Conservation (phyloP, 1,284 basidiomycete species). For the Malassezia caprae region DNA sequence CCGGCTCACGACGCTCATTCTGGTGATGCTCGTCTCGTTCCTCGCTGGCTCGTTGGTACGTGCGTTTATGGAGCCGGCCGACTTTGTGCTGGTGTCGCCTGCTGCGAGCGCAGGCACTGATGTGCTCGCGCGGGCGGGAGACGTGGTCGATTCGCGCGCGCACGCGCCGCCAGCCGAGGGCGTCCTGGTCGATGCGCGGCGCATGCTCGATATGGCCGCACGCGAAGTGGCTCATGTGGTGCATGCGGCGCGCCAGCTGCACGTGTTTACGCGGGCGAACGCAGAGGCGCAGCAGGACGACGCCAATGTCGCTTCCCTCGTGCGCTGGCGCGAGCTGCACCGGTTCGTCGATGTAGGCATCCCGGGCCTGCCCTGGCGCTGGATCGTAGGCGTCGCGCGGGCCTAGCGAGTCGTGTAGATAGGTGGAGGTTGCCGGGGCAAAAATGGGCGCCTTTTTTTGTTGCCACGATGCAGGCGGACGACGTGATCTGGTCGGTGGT, state of each 20-base stretch:
- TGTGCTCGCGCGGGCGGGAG: neutral
- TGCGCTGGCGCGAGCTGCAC: slow-evolving; percentile 26
- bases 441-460: neutral
- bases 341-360: slow-evolving; percentile 19
- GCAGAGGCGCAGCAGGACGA: neutral
- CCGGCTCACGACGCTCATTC: slow-evolving; percentile 50
- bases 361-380: slow-evolving; percentile 19
- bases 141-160: neutral
- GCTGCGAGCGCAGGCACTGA: neutral
- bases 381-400: slow-evolving; percentile 16
- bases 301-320: neutral
- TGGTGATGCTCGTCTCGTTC: slow-evolving; percentile 76
- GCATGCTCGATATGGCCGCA: slow-evolving; percentile 12
- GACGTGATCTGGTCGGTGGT: slow-evolving; percentile 47
- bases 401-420: neutral
- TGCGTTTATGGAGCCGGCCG: slow-evolving; percentile 74
- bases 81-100: slow-evolving; percentile 58
- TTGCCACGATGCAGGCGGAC: slow-evolving; percentile 38
- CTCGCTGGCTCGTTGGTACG: slow-evolving; percentile 79
- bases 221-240: slow-evolving; percentile 14
- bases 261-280: neutral
- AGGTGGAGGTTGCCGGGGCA: neutral
- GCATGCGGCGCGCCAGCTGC: slow-evolving; percentile 10
- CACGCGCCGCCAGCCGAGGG: neutral
- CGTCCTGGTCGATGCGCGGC: neutral